Conservation (phyloP, 1,284 basidiomycete genomes). For the Schizopora paradoxa region DNA sequence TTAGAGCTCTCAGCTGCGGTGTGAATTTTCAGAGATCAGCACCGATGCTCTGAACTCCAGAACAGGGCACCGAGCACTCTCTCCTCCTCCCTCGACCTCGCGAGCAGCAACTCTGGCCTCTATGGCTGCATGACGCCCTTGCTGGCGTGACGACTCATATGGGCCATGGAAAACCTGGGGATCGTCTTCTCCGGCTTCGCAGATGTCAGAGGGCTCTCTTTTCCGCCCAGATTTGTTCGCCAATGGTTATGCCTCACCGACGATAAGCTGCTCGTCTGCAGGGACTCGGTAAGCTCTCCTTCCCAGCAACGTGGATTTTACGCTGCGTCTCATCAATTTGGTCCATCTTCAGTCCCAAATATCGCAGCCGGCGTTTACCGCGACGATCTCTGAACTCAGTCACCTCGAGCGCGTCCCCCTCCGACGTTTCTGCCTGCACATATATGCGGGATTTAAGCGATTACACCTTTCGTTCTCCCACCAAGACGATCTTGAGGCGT, state of each 20-base stretch:
- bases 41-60: no score
- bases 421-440: not conserved
- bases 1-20: no score
- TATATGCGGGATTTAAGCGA: not conserved
- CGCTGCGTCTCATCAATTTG: no score
- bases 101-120: no score
- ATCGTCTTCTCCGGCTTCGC: not conserved
- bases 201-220: not conserved
- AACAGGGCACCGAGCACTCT: no score
- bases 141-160: no score
- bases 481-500: conserved; percentile 6
- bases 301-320: not conserved
- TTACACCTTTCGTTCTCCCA: conserved; percentile 9
- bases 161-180: no score
- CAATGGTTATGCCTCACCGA: conserved; percentile 13
- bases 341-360: not conserved
- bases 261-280: conserved; percentile 14
- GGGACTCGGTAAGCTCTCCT: conserved; percentile 9
- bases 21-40: no score
- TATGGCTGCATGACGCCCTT: no score
- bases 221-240: conserved; percentile 6
- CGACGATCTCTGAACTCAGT: conserved; percentile 4
- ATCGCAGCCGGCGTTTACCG: conserved; percentile 3
- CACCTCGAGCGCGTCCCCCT: not conserved
- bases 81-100: no score